These are phyloP conservation scores for Amborella trichopoda DNA, from an alignment of 164 flowering plant species.

Conservation along the genomic window DNA sequence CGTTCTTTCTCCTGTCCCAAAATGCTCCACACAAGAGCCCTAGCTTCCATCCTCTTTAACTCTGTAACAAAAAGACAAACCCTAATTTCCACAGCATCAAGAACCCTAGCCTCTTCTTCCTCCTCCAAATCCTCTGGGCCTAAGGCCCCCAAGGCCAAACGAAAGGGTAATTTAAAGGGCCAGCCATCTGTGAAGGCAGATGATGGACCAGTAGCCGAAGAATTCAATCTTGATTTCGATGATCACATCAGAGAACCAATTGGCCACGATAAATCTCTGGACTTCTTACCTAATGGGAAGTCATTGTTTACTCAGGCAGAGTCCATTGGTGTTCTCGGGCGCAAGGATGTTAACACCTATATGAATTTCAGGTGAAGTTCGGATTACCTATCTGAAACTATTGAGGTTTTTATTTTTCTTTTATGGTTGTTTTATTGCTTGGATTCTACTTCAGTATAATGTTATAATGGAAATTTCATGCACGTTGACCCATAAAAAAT, in stretches of 20 bases:
- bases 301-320: conserved; percentile 55
- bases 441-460: too few species aligned
- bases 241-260: conserved; percentile 20
- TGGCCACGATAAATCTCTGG: conserved; percentile 41
- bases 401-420: too few species aligned
- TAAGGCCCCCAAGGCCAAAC: conserved; percentile 5
- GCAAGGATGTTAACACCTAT: conserved; percentile 46
- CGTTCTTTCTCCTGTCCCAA: too few species aligned
- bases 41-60: too few species aligned
- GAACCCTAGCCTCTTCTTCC: conserved; percentile 8
- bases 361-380: conserved; percentile 43
- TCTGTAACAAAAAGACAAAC: too few species aligned
- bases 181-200: conserved; percentile 5
- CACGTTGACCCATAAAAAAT: too few species aligned
- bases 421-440: too few species aligned
- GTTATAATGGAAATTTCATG: too few species aligned
- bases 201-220: conserved; percentile 10
- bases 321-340: conserved; percentile 46
- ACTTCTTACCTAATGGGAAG: conserved; percentile 59
- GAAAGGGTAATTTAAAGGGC: conserved; percentile 16
- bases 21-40: too few species aligned
- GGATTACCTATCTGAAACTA: background rate
- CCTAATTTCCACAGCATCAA: too few species aligned
- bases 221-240: conserved; percentile 12
- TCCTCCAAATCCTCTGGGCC: conserved; percentile 14